Conservation (phyloP, 305 asterid genomes). For the Fraxinus albicans region DNA sequence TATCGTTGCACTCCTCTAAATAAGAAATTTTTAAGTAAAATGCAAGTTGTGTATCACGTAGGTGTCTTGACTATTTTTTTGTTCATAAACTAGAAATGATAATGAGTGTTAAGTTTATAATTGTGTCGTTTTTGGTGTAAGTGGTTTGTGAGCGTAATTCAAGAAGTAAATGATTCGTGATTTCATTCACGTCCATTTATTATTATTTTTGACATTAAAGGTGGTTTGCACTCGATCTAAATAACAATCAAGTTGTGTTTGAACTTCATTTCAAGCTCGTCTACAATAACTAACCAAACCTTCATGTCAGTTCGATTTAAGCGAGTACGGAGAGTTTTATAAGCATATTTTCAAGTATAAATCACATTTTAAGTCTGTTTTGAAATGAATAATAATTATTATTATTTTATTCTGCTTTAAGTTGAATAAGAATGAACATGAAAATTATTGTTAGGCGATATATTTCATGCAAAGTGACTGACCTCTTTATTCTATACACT, state of each 20-base stretch:
- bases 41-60: neutral
- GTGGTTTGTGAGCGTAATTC: neutral
- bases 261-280: neutral
- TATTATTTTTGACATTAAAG: neutral
- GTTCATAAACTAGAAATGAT: neutral
- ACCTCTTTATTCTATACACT: neutral
- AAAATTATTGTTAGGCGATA: neutral
- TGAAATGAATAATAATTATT: too few species aligned
- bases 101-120: neutral
- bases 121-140: too few species aligned
- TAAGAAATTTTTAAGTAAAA: neutral
- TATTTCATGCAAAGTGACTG: neutral
- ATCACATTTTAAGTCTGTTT: neutral
- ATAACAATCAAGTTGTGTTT: neutral
- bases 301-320: neutral
- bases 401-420: too few species aligned
- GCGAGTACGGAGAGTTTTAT: too few species aligned
- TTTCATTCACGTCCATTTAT: neutral
- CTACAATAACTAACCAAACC: neutral
- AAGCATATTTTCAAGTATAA: neutral
- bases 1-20: neutral
- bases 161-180: neutral
- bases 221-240: neutral
- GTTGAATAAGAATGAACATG: neutral
- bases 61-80: neutral